A percentile compares a stretch with the other conserved stretches of the same genome.
These are phyloP conservation scores for Penicillium riverlandense DNA, from an alignment of 495 filamentous ascomycete genomes.

Conservation along the genomic window DNA sequence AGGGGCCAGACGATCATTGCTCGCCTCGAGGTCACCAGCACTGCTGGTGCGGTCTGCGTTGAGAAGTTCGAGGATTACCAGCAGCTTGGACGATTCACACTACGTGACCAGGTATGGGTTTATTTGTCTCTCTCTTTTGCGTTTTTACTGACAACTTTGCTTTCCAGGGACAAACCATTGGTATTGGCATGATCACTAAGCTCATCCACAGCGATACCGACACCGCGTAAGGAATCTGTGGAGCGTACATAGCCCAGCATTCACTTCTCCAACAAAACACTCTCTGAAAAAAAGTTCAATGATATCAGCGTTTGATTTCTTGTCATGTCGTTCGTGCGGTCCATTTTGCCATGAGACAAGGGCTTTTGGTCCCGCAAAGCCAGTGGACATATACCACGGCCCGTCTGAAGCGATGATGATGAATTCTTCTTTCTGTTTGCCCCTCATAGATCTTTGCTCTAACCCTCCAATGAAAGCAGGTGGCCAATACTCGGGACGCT, in stretches of 20 bases:
- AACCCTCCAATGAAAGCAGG: constrained; percentile 17
- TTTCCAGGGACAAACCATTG: constrained; percentile 82
- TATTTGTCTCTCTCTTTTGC: constrained; percentile 5
- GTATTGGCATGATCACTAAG: constrained; percentile 94
- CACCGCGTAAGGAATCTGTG: constrained; percentile 12
- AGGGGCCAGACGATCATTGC: constrained; percentile 93
- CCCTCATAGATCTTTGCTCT: constrained; percentile 15
- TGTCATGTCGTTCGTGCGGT: background rate
- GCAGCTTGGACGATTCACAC: constrained; percentile 89
- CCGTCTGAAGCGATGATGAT: constrained; percentile 35
- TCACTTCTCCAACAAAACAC: constrained; percentile 7
- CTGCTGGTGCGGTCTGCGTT: constrained; percentile 80
- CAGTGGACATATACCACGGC: background rate
- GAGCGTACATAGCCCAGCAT: constrained; percentile 5
- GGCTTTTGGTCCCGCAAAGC: no score
- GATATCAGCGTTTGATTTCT: constrained; percentile 1
- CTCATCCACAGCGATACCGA: constrained; percentile 48
- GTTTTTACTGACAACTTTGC: constrained; percentile 10
- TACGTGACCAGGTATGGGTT: constrained; percentile 76
- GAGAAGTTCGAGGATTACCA: constrained; percentile 91
- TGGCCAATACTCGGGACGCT: background rate
- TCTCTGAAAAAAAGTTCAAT: constrained; percentile 5
- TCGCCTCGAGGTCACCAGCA: constrained; percentile 75
- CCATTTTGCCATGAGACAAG: background rate
- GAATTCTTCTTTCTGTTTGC: constrained; percentile 20